Percentiles rank a stretch among this genome's conserved stretches.
Conservation (phyloP, 345 rosid genomes). For the Euphorbia tirucalli region DNA sequence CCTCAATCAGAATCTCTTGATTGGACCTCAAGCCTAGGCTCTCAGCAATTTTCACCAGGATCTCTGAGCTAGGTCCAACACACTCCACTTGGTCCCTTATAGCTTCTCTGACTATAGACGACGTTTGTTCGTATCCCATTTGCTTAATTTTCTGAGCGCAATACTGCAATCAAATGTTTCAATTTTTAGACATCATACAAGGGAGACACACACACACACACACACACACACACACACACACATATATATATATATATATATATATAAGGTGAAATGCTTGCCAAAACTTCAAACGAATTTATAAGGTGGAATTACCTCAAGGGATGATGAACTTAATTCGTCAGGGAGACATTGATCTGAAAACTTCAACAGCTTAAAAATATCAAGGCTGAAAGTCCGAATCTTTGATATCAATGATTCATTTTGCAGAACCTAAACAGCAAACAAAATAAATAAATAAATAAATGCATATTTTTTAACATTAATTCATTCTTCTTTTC, state of each 20-base stretch:
- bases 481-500: neutral
- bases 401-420: conserved; percentile 69
- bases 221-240: no score
- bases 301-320: conserved; percentile 58
- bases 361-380: conserved; percentile 58
- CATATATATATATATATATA: no score
- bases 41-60: conserved; percentile 66
- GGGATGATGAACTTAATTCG: conserved; percentile 62
- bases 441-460: conserved; percentile 18
- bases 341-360: conserved; percentile 47
- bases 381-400: conserved; percentile 50
- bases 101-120: conserved; percentile 61
- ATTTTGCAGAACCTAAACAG: conserved; percentile 64
- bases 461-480: neutral
- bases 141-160: conserved; percentile 66
- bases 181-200: conserved; percentile 24
- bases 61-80: conserved; percentile 61
- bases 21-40: conserved; percentile 75
- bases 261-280: conserved; percentile 9
- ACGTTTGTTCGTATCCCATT: conserved; percentile 49
- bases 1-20: conserved; percentile 87
- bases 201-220: no score
- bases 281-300: conserved; percentile 10
- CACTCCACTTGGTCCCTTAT: conserved; percentile 53
- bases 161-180: conserved; percentile 48